Conservation (phyloP, 2,329 filamentous ascomycete genomes). For the Trichoderma simmonsii region DNA sequence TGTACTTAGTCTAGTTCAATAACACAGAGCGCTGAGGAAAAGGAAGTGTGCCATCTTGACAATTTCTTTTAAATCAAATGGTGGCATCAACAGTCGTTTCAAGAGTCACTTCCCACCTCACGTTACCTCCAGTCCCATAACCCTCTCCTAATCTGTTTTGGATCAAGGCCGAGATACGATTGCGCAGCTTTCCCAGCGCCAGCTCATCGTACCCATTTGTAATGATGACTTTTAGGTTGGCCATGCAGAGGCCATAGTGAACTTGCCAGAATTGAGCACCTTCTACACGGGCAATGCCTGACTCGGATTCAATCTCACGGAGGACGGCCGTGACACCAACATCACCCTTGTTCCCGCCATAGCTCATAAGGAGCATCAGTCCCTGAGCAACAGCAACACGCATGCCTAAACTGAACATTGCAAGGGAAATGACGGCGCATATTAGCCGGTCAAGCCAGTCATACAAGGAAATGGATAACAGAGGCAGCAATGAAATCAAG, state of each 20-base stretch:
- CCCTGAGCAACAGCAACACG: slow-evolving; percentile 83
- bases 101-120: slow-evolving; percentile 90
- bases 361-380: slow-evolving; percentile 94
- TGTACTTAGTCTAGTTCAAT: not conserved
- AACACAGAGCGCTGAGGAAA: not conserved
- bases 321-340: slow-evolving; percentile 68
- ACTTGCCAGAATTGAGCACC: slow-evolving; percentile 98
- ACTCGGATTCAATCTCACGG: slow-evolving; percentile 78
- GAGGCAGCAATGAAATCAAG: slow-evolving; percentile 74
- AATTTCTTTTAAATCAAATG: slow-evolving; percentile 24
- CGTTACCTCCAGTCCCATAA: slow-evolving; percentile 73
- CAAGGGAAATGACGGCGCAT: slow-evolving; percentile 74
- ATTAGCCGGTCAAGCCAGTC: slow-evolving; percentile 79
- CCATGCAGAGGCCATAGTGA: slow-evolving; percentile 95
- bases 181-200: slow-evolving; percentile 67
- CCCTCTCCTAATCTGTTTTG: slow-evolving; percentile 83
- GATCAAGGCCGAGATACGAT: slow-evolving; percentile 73
- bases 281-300: slow-evolving; percentile 71
- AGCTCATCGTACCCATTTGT: slow-evolving; percentile 63
- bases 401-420: slow-evolving; percentile 85
- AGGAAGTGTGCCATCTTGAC: not conserved
- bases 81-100: slow-evolving; percentile 58
- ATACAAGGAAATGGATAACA: slow-evolving; percentile 78
- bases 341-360: slow-evolving; percentile 43
- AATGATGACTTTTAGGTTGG: slow-evolving; percentile 80